phyloP scores from a whole-genome alignment of 176 grass and related monocot species.

The Eragrostis curvula region DNA sequence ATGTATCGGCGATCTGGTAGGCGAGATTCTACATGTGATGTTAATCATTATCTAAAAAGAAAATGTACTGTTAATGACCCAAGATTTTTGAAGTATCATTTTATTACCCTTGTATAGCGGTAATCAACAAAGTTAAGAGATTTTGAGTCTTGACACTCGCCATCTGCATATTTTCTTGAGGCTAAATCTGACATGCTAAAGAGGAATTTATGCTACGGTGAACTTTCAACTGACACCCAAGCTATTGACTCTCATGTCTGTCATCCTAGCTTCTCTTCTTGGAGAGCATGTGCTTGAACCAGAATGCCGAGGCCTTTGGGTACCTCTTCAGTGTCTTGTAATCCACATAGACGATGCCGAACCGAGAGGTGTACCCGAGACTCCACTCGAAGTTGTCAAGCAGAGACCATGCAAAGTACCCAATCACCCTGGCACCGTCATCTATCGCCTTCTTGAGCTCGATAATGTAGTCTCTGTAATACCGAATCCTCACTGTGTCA shows the following conservation, averaged over 20 bases:
- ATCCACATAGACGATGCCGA: conserved; percentile 85
- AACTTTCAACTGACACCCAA: conserved; percentile 21
- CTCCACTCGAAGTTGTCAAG: conserved; percentile 98
- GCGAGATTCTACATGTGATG: background rate
- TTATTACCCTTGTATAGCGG: background rate
- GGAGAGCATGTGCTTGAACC: conserved; percentile 78
- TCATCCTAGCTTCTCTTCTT: conserved; percentile 34
- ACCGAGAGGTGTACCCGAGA: conserved; percentile 86
- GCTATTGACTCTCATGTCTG: background rate
- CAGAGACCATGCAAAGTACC: conserved; percentile 92
- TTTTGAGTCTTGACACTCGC: background rate
- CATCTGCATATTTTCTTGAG: conserved; percentile 24
- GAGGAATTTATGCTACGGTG: background rate
- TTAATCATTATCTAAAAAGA: no score
- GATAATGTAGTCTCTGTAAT: conserved; percentile 76
- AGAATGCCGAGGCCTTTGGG: conserved; percentile 91
- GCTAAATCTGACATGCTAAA: conserved; percentile 13
- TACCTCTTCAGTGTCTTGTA: conserved; percentile 71
- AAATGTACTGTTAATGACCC: conserved; percentile 21
- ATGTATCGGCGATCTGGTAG: background rate
- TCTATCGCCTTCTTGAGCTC: conserved; percentile 92
- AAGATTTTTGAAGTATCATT: background rate
- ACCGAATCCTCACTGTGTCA: conserved; percentile 68
- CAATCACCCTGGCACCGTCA: conserved; percentile 69
- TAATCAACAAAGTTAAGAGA: conserved; percentile 16